These are phyloP conservation scores for Buddleja alternifolia DNA, from an alignment of 257 asterid species.

Conservation along the genomic window DNA sequence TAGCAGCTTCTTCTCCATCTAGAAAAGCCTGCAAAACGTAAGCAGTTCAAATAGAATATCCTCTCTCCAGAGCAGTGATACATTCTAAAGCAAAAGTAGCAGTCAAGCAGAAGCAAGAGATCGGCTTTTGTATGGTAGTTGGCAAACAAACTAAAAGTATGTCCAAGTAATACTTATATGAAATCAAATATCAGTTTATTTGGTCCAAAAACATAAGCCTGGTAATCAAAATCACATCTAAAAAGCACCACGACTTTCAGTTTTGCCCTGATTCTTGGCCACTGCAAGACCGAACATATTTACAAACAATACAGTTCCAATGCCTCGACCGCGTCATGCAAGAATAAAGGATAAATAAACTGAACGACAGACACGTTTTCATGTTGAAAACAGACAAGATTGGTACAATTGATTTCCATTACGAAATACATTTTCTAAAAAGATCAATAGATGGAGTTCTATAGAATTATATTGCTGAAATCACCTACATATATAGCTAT, in stretches of 20 bases:
- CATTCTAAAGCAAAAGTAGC: neutral
- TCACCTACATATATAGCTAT: no score
- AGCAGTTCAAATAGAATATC: neutral
- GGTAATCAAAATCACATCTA: neutral
- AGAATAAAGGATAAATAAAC: no score
- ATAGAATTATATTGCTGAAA: no score
- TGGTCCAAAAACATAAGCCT: neutral
- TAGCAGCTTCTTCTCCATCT: slow-evolving; percentile 81
- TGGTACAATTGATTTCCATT: no score
- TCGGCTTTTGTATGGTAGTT: neutral
- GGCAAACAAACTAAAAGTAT: neutral
- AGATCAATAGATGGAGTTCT: no score
- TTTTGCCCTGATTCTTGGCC: neutral
- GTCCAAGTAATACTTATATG: neutral
- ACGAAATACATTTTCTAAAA: no score
- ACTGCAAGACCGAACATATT: neutral
- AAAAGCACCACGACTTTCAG: neutral
- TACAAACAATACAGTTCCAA: neutral
- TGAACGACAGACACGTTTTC: no score
- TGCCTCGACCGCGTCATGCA: neutral
- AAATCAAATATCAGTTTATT: neutral
- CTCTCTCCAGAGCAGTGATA: neutral
- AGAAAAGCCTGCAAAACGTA: slow-evolving; percentile 62
- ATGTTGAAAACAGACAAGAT: no score
- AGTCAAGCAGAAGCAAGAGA: neutral